Evolutionary conservation across 805 yeast species (phyloP).

Genomic region (Suhomyces prunicola): DNA sequence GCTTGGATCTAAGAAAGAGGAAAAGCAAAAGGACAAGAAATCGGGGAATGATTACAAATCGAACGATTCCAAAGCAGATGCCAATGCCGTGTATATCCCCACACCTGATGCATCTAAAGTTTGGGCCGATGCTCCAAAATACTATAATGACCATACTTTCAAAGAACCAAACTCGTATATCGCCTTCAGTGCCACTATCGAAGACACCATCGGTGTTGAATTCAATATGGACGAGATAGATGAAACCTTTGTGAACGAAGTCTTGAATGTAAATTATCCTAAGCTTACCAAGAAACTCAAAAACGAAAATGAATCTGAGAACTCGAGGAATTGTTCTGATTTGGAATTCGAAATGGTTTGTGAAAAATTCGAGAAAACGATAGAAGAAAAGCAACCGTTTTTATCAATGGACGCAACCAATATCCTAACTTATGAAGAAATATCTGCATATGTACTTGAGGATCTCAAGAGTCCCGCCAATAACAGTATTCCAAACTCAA

Average conservation of each 20-base stretch:
- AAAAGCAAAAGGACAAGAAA: conserved; percentile 30
- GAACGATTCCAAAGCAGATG: conserved; percentile 3
- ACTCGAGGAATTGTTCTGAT: conserved; percentile 51
- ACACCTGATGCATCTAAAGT: conserved; percentile 90
- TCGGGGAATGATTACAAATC: neutral
- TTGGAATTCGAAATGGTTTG: conserved; percentile 82
- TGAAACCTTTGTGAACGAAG: conserved; percentile 55
- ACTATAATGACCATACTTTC: conserved; percentile 61
- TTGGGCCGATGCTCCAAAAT: conserved; percentile 76
- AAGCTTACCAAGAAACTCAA: conserved; percentile 14
- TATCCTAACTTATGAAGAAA: conserved; percentile 65
- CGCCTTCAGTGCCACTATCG: conserved; percentile 91
- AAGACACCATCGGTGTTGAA: conserved; percentile 82
- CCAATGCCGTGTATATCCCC: conserved; percentile 68
- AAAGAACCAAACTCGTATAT: conserved; percentile 75
- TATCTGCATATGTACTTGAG: conserved; percentile 48
- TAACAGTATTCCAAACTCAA: conserved; percentile 27
- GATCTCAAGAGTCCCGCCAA: conserved; percentile 27
- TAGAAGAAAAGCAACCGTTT: conserved; percentile 84
- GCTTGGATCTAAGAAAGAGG: conserved; percentile 31
- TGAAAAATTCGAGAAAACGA: conserved; percentile 68
- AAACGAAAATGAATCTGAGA: conserved; percentile 10
- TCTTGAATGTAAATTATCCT: conserved; percentile 36
- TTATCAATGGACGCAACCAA: conserved; percentile 80
- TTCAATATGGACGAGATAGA: conserved; percentile 91